Conservation (phyloP, 1,284 basidiomycete species). For the Ganoderma resinaceum region DNA sequence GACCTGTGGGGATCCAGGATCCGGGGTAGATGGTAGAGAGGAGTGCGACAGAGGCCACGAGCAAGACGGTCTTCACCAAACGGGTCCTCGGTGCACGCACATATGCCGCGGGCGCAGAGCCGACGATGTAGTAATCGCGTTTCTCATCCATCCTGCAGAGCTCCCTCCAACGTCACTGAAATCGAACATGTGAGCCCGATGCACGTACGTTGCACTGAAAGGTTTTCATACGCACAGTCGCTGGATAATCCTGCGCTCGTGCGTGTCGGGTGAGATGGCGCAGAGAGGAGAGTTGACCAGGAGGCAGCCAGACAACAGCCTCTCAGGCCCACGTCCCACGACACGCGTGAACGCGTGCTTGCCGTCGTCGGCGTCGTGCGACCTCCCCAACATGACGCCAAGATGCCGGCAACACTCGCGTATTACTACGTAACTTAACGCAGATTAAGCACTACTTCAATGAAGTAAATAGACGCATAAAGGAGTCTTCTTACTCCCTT, state of each 20-base stretch:
- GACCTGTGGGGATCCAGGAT: conserved; percentile 20
- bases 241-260: neutral
- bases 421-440: neutral
- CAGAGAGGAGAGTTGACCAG: neutral
- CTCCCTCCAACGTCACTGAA: neutral
- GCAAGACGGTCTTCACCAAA: conserved; percentile 23
- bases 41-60: conserved; percentile 25
- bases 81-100: conserved; percentile 18
- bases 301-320: neutral
- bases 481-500: neutral
- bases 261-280: neutral
- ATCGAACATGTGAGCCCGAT: neutral
- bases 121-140: neutral
- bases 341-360: neutral
- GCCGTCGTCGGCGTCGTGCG: neutral
- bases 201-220: neutral
- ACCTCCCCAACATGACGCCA: neutral
- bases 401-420: neutral
- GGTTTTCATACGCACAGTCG: neutral
- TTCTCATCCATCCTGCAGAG: conserved; percentile 15
- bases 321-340: neutral
- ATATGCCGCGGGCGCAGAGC: neutral
- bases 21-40: conserved; percentile 29
- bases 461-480: too few species aligned
- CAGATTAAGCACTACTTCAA: neutral